Conservation (phyloP, 2,329 filamentous ascomycete genomes). For the Purpureocillium takamizusanense region DNA sequence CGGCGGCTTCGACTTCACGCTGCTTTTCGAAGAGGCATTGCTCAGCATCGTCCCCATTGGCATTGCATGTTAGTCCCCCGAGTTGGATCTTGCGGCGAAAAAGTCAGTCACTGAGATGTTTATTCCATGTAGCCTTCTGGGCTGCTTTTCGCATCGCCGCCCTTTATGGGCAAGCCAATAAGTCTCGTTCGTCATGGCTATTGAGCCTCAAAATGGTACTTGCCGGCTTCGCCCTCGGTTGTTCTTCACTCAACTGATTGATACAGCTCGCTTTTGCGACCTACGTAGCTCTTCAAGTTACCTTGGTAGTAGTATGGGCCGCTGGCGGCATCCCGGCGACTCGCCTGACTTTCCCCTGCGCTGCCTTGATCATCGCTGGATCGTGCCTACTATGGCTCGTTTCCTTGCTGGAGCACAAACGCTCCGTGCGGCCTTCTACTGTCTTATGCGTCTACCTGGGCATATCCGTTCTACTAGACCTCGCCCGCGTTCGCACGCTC, state of each 20-base stretch:
- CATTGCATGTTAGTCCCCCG: slow-evolving; percentile 7
- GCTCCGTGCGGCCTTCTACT: slow-evolving; percentile 21
- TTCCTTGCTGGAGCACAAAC: slow-evolving; percentile 22
- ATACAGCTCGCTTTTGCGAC: not conserved
- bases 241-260: too few relatives aligned
- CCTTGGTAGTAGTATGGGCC: slow-evolving; percentile 11
- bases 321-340: slow-evolving; percentile 6
- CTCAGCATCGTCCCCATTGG: slow-evolving; percentile 13
- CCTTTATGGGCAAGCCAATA: slow-evolving; percentile 4
- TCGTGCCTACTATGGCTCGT: slow-evolving; percentile 9
- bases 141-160: slow-evolving; percentile 1
- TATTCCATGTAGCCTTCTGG: slow-evolving; percentile 3
- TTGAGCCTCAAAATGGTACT: slow-evolving; percentile 8
- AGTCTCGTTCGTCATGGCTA: slow-evolving; percentile 8
- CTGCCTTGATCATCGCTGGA: slow-evolving; percentile 8
- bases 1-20: slow-evolving; percentile 19
- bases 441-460: slow-evolving; percentile 20
- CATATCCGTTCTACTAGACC: slow-evolving; percentile 20
- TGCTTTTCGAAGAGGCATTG: slow-evolving; percentile 17
- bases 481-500: slow-evolving; percentile 19
- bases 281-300: slow-evolving; percentile 8
- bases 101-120: slow-evolving; percentile 1
- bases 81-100: not conserved
- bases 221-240: not conserved
- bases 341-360: slow-evolving; percentile 8